Evolutionary conservation across 2,329 filamentous ascomycete species (phyloP).

Genomic region (Aspergillus japonicus): DNA sequence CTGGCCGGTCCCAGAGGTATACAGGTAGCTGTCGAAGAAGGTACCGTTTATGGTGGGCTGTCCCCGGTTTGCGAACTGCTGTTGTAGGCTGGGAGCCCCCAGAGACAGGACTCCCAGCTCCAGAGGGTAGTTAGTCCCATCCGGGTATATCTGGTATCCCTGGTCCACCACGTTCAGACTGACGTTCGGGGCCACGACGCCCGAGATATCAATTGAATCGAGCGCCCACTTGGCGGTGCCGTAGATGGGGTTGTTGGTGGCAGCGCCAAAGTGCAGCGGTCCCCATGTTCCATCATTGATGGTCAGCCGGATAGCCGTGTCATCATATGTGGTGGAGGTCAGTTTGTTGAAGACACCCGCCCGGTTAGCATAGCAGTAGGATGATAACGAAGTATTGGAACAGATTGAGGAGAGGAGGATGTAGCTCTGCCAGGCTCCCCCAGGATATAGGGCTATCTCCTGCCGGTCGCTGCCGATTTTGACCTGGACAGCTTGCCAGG

Average conservation of each 20-base stretch:
- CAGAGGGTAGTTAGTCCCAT: constrained; percentile 11
- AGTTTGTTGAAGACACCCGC: constrained; percentile 2
- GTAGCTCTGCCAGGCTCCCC: constrained; percentile 9
- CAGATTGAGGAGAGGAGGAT: constrained; percentile 1
- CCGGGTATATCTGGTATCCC: constrained; percentile 10
- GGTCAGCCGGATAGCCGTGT: background rate
- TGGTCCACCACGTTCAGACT: constrained; percentile 3
- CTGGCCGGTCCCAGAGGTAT: constrained; percentile 3
- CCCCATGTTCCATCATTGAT: background rate
- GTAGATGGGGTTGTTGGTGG: background rate
- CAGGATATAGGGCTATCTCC: constrained; percentile 14
- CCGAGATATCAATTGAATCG: background rate
- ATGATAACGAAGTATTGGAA: constrained; percentile 8
- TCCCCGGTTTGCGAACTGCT: constrained; percentile 3
- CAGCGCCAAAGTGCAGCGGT: background rate
- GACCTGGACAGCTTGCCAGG: constrained; percentile 22
- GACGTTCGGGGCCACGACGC: constrained; percentile 1
- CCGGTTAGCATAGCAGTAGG: constrained; percentile 4
- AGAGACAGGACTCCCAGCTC: constrained; percentile 16
- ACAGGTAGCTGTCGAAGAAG: constrained; percentile 13
- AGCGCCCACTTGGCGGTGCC: background rate
- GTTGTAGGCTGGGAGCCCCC: constrained; percentile 11
- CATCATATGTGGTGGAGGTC: background rate
- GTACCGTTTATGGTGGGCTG: background rate
- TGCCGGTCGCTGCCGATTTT: constrained; percentile 2